Base-by-base conservation (phyloP, 2,329 filamentous ascomycete genomes). In the Coniochaeta prunicola region DNA sequence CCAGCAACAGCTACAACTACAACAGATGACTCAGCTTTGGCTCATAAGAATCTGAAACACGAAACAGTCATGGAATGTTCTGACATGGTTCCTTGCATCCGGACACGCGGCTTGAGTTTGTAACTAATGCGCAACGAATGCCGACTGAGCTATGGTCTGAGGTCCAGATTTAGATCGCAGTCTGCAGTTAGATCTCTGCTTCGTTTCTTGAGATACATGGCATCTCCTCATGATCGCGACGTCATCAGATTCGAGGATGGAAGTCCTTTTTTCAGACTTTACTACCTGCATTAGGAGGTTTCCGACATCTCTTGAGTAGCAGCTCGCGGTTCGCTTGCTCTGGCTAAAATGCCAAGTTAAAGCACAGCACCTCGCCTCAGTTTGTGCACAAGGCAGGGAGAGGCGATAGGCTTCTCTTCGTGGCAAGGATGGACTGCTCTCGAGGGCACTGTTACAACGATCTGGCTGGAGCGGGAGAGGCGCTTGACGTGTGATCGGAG, bases 21-120 rank as follows among this genome's bases (percentile, higher is more conserved):
- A 4, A 15, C 33, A 48, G 42, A 28, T 48, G 19, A 48, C 42
- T 48, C 10, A 26, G 19, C 42, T 48, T 4, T 48, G 28, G 10
- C 24, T 17, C 13, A 50, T 15, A 26, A 17, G 2, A 12, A 2
- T 50, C 45, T 50, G 45, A 50, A 50, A 50, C 45, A 21, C 45
- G 45, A 50, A 28, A 50, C 45, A 15, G 45, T 50, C 45, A 50
- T 50, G 45, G 45, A 50, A 50, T 50, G 30, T 50, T 50, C 45
- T 28, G 45, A 50, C 45, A 50, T 50, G 45, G 45, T 50, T 50
- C 21, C n/a, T 13, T 30, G 24, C 45, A 21, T 50, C 26, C 21
- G 19, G 45, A 50, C 45, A 30, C 45, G 45, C 45, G 45, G 45
- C 45, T 50, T 30, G 24, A 21, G 40, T 21, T 13, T 2, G 40